phyloP scores from a whole-genome alignment of 1,139 yeast species.

The Chernovozyma aurita region DNA sequence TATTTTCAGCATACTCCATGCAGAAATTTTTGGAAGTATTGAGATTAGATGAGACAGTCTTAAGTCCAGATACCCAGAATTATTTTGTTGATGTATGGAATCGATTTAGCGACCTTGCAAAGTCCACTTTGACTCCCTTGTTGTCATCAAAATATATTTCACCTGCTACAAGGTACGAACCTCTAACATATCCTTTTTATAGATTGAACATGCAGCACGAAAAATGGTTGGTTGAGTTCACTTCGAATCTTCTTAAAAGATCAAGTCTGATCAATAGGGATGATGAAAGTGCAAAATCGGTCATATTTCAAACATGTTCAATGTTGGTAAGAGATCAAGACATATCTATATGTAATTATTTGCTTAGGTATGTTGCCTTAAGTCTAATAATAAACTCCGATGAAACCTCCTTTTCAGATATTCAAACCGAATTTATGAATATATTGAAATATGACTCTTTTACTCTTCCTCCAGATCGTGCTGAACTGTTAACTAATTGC shows the following conservation, averaged over 20 bases:
- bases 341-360: constrained; percentile 59
- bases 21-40: constrained; percentile 77
- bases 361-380: constrained; percentile 77
- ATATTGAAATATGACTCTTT: constrained; percentile 47
- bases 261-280: constrained; percentile 14
- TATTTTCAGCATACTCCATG: constrained; percentile 82
- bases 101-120: constrained; percentile 61
- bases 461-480: constrained; percentile 42
- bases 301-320: constrained; percentile 62
- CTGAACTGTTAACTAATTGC: constrained; percentile 58
- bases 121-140: constrained; percentile 73
- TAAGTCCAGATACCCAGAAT: constrained; percentile 18
- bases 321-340: constrained; percentile 72
- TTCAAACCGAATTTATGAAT: constrained; percentile 53
- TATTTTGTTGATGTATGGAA: constrained; percentile 49
- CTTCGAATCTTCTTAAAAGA: constrained; percentile 59
- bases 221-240: constrained; percentile 67
- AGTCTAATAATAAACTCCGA: constrained; percentile 58
- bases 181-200: constrained; percentile 31
- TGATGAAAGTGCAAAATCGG: constrained; percentile 15
- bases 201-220: constrained; percentile 33
- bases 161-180: constrained; percentile 38
- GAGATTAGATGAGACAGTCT: constrained; percentile 43
- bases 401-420: constrained; percentile 37
- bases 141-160: constrained; percentile 69